Conservation (phyloP, 2,329 filamentous ascomycete genomes). For the Capronia epimyces region DNA sequence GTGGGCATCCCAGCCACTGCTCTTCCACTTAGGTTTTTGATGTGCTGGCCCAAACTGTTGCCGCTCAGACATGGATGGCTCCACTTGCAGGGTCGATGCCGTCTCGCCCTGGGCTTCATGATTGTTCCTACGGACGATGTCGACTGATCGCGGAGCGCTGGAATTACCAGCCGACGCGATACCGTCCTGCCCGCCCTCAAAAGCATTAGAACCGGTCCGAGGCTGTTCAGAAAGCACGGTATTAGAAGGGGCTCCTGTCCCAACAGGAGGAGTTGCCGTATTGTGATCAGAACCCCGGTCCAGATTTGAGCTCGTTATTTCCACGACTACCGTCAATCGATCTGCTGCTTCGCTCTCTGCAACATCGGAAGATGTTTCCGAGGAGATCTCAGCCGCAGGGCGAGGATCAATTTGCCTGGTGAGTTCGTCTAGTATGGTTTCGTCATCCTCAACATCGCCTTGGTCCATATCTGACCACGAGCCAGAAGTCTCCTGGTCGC, state of each 20-base stretch:
- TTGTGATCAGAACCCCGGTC: not conserved
- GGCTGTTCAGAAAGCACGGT: not conserved
- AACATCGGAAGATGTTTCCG: not conserved
- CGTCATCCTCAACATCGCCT: slow-evolving; percentile 1
- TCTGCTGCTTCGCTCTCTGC: not conserved
- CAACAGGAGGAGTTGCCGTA: not conserved
- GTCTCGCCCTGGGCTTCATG: not conserved
- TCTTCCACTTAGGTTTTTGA: not conserved
- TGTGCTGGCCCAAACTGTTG: not conserved
- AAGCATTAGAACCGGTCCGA: not conserved
- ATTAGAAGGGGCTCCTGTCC: not conserved
- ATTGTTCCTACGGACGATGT: slow-evolving; percentile 5
- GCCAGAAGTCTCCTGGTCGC: not conserved
- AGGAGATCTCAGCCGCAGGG: not conserved
- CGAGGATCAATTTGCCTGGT: not conserved
- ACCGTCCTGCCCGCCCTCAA: not conserved
- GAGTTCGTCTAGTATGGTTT: not conserved
- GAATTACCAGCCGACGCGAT: slow-evolving; percentile 1
- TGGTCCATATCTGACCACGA: slow-evolving; percentile 4
- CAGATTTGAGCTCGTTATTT: not conserved
- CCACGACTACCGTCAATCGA: not conserved
- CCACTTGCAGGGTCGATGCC: not conserved
- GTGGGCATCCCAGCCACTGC: not conserved
- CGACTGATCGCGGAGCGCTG: slow-evolving; percentile 8
- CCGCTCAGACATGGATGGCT: not conserved